A percentile compares a stretch with the other conserved stretches of the same genome.
These are phyloP conservation scores for Metarhizium rileyi DNA, from an alignment of 2,329 filamentous ascomycete species.

Conservation along the genomic window DNA sequence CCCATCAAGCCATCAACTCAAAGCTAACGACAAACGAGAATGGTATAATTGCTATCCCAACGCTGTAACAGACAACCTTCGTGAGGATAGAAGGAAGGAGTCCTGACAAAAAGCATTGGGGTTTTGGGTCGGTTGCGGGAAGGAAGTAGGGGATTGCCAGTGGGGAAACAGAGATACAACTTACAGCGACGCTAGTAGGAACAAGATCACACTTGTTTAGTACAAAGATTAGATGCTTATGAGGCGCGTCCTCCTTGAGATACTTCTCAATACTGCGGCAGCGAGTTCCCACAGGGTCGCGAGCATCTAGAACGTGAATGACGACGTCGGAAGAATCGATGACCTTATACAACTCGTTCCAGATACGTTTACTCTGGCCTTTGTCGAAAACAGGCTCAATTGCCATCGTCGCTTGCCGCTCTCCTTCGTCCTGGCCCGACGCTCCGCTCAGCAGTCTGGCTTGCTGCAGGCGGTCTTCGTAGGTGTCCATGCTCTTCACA, in stretches of 20 bases:
- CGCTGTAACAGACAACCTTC: constrained; percentile 96
- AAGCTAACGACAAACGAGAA: constrained; percentile 25
- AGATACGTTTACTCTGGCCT: constrained; percentile 90
- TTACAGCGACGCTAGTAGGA: constrained; percentile 88
- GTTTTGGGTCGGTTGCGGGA: constrained; percentile 14
- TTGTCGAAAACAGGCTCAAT: constrained; percentile 85
- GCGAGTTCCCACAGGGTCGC: constrained; percentile 81
- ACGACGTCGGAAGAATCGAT: constrained; percentile 94
- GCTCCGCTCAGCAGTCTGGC: constrained; percentile 65
- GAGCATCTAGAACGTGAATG: constrained; percentile 85
- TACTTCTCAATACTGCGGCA: constrained; percentile 78
- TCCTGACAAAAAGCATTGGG: constrained; percentile 80
- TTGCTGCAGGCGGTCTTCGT: constrained; percentile 72
- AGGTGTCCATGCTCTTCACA: constrained; percentile 70
- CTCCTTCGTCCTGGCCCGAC: constrained; percentile 45
- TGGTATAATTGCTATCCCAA: constrained; percentile 77
- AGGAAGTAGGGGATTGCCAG: constrained; percentile 2
- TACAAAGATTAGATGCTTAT: constrained; percentile 68
- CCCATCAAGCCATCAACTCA: constrained; percentile 50
- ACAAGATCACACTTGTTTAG: constrained; percentile 61
- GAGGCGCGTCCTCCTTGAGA: constrained; percentile 81
- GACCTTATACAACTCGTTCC: constrained; percentile 94
- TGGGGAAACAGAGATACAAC: constrained; percentile 33
- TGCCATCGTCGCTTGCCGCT: constrained; percentile 46
- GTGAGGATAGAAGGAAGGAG: constrained; percentile 56